phyloP scores from a whole-genome alignment of 73 alveolate genomes.

The Stentor roeselii region DNA sequence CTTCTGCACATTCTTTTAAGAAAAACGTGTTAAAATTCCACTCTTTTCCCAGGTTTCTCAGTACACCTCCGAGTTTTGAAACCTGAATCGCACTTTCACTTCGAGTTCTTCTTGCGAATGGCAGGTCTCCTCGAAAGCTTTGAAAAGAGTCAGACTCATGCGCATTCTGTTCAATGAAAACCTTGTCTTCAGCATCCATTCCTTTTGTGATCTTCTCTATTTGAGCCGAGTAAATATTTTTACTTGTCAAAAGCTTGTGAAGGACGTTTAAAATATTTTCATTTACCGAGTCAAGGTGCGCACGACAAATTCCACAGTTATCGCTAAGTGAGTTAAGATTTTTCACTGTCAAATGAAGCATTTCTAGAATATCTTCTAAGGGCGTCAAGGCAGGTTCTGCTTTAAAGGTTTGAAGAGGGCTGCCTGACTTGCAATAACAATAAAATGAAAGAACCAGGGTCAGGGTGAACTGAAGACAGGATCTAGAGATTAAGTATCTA shows the following conservation, averaged over 20 bases:
- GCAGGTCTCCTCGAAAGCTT: background rate
- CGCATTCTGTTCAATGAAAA: background rate
- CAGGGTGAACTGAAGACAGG: background rate
- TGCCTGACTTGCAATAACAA: background rate
- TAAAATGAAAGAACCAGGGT: background rate
- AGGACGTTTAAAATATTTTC: background rate
- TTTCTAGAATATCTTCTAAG: background rate
- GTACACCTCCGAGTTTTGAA: background rate
- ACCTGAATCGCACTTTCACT: background rate
- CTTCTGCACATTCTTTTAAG: background rate
- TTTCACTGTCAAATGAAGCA: background rate
- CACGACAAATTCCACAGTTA: background rate
- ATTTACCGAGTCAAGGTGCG: background rate
- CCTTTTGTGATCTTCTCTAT: background rate
- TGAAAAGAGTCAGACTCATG: background rate
- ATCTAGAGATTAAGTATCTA: background rate
- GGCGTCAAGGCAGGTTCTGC: background rate
- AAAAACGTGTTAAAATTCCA: slow-evolving; percentile 26
- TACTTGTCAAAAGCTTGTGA: background rate
- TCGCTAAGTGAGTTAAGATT: background rate
- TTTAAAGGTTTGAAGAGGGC: background rate
- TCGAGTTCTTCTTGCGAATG: background rate
- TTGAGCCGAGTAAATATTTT: background rate
- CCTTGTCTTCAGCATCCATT: slow-evolving; percentile 15
- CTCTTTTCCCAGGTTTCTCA: slow-evolving; percentile 1